These are phyloP conservation scores for Blepharisma japonicum DNA, from an alignment of 73 alveolate species.

Conservation along the genomic window DNA sequence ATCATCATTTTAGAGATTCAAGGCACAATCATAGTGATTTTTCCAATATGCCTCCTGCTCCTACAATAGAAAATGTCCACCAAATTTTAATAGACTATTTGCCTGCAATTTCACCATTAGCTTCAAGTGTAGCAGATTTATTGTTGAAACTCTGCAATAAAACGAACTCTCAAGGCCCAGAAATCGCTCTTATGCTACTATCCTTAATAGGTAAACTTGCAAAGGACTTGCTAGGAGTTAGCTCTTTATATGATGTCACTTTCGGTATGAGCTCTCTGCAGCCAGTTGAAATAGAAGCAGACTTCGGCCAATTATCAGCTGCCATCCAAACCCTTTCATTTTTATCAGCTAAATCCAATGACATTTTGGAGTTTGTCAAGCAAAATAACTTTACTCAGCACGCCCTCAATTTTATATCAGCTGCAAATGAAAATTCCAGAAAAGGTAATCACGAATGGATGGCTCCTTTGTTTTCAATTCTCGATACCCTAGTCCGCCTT, in stretches of 20 bases:
- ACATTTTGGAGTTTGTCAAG: slow-evolving; percentile 3
- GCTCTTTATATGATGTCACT: not conserved
- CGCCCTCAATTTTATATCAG: slow-evolving; percentile 5
- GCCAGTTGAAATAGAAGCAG: not conserved
- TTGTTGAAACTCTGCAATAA: not conserved
- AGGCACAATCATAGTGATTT: too few species aligned
- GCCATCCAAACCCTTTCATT: not conserved
- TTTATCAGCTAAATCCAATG: not conserved
- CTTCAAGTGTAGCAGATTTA: not conserved
- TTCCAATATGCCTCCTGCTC: too few species aligned
- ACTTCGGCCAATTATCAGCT: slow-evolving; percentile 5
- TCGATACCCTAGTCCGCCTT: not conserved
- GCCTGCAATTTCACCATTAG: not conserved
- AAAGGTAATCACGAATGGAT: not conserved
- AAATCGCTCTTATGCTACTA: not conserved
- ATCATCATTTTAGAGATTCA: too few species aligned
- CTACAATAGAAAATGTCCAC: too few species aligned
- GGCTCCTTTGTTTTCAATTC: slow-evolving; percentile 14
- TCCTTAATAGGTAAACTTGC: slow-evolving; percentile 20
- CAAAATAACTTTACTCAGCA: not conserved
- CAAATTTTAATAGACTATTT: too few species aligned
- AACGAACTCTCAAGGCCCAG: not conserved
- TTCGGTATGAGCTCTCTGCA: not conserved
- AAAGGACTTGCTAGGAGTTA: not conserved
- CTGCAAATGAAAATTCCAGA: not conserved